phyloP scores from a whole-genome alignment of 192 early-diverging fungal species.

The Coemansia javaensis region DNA sequence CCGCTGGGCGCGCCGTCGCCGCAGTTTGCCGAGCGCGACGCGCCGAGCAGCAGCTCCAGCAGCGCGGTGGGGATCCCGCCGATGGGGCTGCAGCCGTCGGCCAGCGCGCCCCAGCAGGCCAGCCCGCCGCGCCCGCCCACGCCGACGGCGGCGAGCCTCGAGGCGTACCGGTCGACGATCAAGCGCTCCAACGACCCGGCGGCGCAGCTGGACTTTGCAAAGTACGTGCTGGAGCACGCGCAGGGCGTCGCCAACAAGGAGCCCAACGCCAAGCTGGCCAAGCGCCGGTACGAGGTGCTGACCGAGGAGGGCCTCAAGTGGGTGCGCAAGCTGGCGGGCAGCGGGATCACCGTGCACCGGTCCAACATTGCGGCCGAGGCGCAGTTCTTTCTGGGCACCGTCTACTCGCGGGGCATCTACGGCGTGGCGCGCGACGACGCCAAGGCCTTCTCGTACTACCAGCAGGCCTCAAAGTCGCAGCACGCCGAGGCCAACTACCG shows the following conservation, averaged over 20 bases:
- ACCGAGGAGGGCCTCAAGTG: constrained; percentile 77
- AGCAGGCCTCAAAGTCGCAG: constrained; percentile 87
- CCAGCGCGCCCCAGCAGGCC: constrained; percentile 5
- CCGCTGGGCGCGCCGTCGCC: constrained; percentile 11
- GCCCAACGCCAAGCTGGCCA: constrained; percentile 60
- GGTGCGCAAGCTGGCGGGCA: constrained; percentile 76
- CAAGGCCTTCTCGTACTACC: constrained; percentile 85
- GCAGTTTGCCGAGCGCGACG: constrained; percentile 25
- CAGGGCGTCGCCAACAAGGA: constrained; percentile 62
- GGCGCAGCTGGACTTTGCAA: constrained; percentile 80
- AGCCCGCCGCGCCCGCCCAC: constrained; percentile 29
- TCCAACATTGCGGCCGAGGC: constrained; percentile 80
- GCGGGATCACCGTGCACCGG: constrained; percentile 58
- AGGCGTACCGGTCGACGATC: constrained; percentile 41
- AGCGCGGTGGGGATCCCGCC: constrained; percentile 34
- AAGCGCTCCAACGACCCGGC: constrained; percentile 63
- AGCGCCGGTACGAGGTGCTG: constrained; percentile 68
- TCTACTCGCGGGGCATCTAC: constrained; percentile 79
- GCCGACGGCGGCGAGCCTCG: constrained; percentile 36
- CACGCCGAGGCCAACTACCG: constrained; percentile 92
- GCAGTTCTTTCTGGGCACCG: constrained; percentile 86
- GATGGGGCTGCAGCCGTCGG: constrained; percentile 25
- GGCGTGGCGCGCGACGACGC: constrained; percentile 77
- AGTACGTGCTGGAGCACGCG: constrained; percentile 77
- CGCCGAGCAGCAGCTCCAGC: constrained; percentile 37